A percentile compares a stretch with the other conserved stretches of the same genome.
These are phyloP conservation scores for Kuraishia floccosa DNA, from an alignment of 805 yeast genomes.

Conservation along the genomic window DNA sequence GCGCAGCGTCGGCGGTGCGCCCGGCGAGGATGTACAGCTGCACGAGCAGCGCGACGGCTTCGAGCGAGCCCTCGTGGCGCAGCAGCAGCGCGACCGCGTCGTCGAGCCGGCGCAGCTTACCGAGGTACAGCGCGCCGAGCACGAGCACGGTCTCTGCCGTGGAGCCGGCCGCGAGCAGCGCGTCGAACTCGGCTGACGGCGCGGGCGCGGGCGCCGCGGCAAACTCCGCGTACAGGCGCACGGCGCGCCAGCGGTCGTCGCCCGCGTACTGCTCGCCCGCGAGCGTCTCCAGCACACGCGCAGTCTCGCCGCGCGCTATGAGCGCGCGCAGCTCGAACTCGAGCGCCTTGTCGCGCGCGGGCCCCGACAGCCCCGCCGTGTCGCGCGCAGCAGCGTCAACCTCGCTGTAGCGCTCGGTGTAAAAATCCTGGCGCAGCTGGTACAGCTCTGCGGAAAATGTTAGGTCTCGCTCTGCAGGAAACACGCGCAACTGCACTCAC, in stretches of 20 bases:
- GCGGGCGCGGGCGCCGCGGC: constrained; percentile 1
- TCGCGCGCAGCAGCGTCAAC: constrained; percentile 19
- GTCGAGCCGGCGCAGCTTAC: constrained; percentile 25
- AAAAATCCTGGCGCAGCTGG: constrained; percentile 46
- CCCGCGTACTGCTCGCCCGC: constrained; percentile 2
- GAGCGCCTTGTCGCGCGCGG: too few relatives aligned
- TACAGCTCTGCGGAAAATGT: constrained; percentile 38
- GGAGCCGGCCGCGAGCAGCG: constrained; percentile 1
- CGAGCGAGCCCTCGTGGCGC: constrained; percentile 22
- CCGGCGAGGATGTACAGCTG: constrained; percentile 27
- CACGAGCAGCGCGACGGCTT: constrained; percentile 24
- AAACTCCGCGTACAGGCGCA: constrained; percentile 2
- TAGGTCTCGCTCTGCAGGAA: too few relatives aligned
- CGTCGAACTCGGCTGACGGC: constrained; percentile 1
- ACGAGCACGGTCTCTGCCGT: constrained; percentile 19
- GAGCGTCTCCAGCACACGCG: constrained; percentile 3
- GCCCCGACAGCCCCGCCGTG: too few relatives aligned
- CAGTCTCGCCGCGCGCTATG: constrained; percentile 1
- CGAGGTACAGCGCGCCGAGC: constrained; percentile 27
- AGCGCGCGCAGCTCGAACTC: constrained; percentile 3
- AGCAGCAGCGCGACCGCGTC: constrained; percentile 28
- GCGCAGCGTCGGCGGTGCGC: constrained; percentile 31
- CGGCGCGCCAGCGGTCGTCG: constrained; percentile 1
- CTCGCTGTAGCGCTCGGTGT: constrained; percentile 39
- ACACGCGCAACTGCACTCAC: too few relatives aligned